phyloP scores from a whole-genome alignment of 2,329 filamentous ascomycete genomes.

The Chaetomium sp. region DNA sequence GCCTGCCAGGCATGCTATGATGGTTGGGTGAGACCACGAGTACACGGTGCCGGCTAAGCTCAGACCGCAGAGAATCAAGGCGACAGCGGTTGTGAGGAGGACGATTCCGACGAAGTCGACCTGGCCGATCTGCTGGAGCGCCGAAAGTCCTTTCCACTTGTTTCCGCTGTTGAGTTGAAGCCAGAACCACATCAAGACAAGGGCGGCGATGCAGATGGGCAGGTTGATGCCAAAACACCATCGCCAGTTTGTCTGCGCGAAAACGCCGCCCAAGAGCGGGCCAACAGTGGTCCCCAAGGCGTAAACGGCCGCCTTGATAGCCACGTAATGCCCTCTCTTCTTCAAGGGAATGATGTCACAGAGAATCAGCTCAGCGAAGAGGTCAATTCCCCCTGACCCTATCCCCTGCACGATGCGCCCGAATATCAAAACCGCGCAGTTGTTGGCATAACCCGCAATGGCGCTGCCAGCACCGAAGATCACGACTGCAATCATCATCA shows the following conservation, averaged over 20 bases:
- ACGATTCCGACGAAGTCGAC: conserved; percentile 32
- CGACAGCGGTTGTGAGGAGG: conserved; percentile 31
- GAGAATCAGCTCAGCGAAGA: conserved; percentile 46
- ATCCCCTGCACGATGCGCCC: conserved; percentile 47
- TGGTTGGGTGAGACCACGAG: conserved; percentile 27
- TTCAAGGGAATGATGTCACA: conserved; percentile 53
- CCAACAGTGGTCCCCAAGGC: conserved; percentile 42
- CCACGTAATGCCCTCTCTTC: conserved; percentile 48
- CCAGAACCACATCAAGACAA: conserved; percentile 35
- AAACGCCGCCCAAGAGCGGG: conserved; percentile 38
- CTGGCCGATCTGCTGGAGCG: conserved; percentile 23
- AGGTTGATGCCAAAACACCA: conserved; percentile 46
- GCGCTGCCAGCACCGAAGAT: conserved; percentile 52
- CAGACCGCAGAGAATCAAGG: conserved; percentile 32
- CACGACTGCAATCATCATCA: conserved; percentile 43
- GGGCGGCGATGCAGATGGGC: conserved; percentile 30
- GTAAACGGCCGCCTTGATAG: conserved; percentile 40
- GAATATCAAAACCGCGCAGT: conserved; percentile 46
- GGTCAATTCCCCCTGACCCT: conserved; percentile 46
- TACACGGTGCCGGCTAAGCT: conserved; percentile 29
- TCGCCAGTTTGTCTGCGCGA: conserved; percentile 42
- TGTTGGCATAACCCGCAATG: conserved; percentile 47
- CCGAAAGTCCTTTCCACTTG: conserved; percentile 14
- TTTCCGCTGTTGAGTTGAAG: conserved; percentile 31
- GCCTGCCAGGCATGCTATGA: conserved; percentile 17